A percentile compares a stretch with the other conserved stretches of the same genome.
These are phyloP conservation scores for Suillus discolor DNA, from an alignment of 768 basidiomycete species.

Conservation along the genomic window DNA sequence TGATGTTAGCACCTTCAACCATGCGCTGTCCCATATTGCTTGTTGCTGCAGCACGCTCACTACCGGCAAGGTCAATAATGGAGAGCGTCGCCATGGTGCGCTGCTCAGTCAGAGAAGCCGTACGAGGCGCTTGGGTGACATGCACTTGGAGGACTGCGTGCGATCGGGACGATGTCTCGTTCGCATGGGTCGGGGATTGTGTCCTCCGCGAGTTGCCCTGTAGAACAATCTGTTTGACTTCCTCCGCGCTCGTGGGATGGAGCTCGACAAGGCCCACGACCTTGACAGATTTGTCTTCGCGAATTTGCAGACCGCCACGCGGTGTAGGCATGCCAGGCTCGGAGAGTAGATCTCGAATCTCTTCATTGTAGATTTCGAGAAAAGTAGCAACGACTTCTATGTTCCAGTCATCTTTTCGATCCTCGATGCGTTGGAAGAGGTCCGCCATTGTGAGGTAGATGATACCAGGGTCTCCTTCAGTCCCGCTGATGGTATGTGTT, in stretches of 20 bases:
- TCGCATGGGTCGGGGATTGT: slow-evolving; percentile 94
- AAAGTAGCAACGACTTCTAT: slow-evolving; percentile 92
- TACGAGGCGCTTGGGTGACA: slow-evolving; percentile 84
- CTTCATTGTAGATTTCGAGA: slow-evolving; percentile 99
- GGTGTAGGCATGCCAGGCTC: slow-evolving; percentile 65
- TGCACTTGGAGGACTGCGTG: slow-evolving; percentile 98
- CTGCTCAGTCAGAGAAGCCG: slow-evolving; percentile 80
- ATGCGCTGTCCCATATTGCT: slow-evolving; percentile 97
- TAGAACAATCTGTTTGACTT: slow-evolving; percentile 93
- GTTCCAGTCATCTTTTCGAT: slow-evolving; percentile 81
- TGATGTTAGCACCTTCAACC: slow-evolving; percentile 99
- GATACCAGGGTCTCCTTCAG: slow-evolving; percentile 84
- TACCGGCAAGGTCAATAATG: slow-evolving; percentile 97
- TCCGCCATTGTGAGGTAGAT: slow-evolving; percentile 98
- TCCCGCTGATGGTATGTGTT: slow-evolving; percentile 98
- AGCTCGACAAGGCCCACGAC: slow-evolving; percentile 86
- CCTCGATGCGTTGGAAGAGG: slow-evolving; percentile 91
- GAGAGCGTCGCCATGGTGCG: slow-evolving; percentile 89
- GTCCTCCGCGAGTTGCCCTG: slow-evolving; percentile 87
- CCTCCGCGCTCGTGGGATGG: slow-evolving; percentile 79
- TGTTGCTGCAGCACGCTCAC: slow-evolving; percentile 95
- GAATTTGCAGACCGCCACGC: slow-evolving; percentile 87
- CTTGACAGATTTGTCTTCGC: slow-evolving; percentile 93
- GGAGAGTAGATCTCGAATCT: slow-evolving; percentile 91
- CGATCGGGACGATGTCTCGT: slow-evolving; percentile 94